Evolutionary conservation across 306 rosid species (phyloP).

Genomic region (Vigna unguiculata): DNA sequence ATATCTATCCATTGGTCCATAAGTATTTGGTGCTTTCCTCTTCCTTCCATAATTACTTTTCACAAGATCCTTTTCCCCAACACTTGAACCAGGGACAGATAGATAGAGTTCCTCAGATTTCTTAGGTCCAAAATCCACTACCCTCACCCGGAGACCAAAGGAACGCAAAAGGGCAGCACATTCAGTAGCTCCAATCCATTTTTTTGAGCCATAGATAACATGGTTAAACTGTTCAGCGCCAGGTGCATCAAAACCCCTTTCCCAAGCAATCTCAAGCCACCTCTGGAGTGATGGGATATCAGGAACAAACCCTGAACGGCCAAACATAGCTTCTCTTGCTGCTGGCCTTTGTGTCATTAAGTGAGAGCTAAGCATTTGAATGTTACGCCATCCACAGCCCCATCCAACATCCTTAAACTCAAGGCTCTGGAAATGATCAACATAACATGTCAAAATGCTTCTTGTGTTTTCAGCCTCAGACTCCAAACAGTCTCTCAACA

Average conservation of each 20-base stretch:
- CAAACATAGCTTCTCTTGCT: conserved; percentile 68
- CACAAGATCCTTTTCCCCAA: conserved; percentile 44
- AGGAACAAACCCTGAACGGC: conserved; percentile 78
- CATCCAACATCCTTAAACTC: conserved; percentile 76
- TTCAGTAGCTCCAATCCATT: conserved; percentile 88
- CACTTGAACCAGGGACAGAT: conserved; percentile 74
- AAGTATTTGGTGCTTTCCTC: conserved; percentile 36
- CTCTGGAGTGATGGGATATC: conserved; percentile 88
- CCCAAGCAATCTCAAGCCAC: conserved; percentile 99
- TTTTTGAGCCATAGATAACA: conserved; percentile 63
- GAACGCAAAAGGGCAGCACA: conserved; percentile 85
- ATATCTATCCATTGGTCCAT: conserved; percentile 60
- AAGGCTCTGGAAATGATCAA: conserved; percentile 79
- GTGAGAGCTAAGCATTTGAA: conserved; percentile 86
- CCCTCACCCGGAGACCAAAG: conserved; percentile 74
- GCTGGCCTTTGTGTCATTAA: conserved; percentile 66
- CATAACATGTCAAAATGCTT: conserved; percentile 65
- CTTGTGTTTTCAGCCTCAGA: conserved; percentile 62
- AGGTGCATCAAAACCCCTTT: conserved; percentile 76
- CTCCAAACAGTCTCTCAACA: conserved; percentile 75
- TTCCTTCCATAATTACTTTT: conserved; percentile 38
- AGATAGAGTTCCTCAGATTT: conserved; percentile 68
- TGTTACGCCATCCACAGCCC: conserved; percentile 95
- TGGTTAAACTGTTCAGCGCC: conserved; percentile 73
- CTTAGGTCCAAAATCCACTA: conserved; percentile 86